Evolutionary conservation across 106 monocot genomes (phyloP), one percentile per base, ranked within the genome.

Genomic region (Platanthera zijinensis): DNA sequence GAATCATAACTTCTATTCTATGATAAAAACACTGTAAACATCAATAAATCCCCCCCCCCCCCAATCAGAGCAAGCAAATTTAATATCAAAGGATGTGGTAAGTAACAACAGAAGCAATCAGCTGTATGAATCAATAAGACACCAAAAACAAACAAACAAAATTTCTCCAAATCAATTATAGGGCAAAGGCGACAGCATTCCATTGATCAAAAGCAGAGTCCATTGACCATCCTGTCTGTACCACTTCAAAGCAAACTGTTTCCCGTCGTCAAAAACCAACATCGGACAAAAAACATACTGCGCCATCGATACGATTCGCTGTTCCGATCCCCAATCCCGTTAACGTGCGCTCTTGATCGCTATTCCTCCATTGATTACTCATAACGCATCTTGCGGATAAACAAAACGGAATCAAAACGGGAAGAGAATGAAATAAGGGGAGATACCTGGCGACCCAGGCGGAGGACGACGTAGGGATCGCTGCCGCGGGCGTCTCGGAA

Each of bases 391-490:
- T 61, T 19, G 6, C 59, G 21, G 21, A 39, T 39, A 39, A 39
- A 18, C 59, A 61, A 61, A 61, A 61, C 8, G 5, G 67, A 67
- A 39, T 25, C 25, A 14, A 67, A 39, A 25, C 12, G 32, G 4
- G 67, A 39, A 67, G 67, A 32, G 6, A 32, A 67, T 39, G 67
- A 11, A 63, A 5, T n/a, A 63, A 22, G 63, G n/a, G 63, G n/a
- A 21, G 8, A 22, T 3, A 87, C 84, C 81, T 87, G 84, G 12
- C 46, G n/a, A 7, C 79, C 84, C 79, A 82, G 66, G 69, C 75
- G 71, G 56, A 87, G 73, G 63, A 84, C 69, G 14, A 87, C 79
- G 69, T n/a, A 84, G 32, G 79, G 82, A 39, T 87, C 87, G 74
- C 87, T 87, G 54, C 78, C 73, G 22, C 67, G 10, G 47, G 76